Conservation (phyloP, 345 rosid genomes). For the Psidium guajava region DNA sequence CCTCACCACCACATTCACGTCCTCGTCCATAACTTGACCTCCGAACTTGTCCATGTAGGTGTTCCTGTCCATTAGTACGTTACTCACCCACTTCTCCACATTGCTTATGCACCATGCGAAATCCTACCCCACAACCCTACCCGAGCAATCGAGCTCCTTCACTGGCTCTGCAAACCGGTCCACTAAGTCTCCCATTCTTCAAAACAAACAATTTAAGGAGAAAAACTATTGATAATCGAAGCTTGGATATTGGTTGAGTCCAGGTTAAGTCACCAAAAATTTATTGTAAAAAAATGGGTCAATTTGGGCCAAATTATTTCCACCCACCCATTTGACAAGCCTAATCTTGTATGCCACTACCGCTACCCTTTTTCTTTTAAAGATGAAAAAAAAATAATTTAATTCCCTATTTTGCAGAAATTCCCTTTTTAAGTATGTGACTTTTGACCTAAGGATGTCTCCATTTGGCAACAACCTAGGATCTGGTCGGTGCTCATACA, state of each 20-base stretch:
- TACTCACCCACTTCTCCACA: no score
- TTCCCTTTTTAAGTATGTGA: neutral
- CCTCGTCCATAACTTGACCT: neutral
- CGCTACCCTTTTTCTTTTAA: neutral
- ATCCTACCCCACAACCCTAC: no score
- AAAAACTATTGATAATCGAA: accelerated
- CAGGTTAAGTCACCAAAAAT: accelerated
- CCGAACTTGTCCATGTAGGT: neutral
- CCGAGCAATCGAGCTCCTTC: no score
- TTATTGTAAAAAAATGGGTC: neutral
- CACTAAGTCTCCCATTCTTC: neutral
- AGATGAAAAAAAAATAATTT: neutral
- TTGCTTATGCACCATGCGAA: no score
- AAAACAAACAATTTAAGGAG: neutral
- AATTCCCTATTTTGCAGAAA: neutral
- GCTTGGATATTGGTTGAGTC: no score
- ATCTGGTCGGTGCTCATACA: neutral
- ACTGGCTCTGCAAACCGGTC: no score
- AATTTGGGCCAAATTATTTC: no score
- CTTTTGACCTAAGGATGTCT: neutral
- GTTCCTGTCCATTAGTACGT: neutral
- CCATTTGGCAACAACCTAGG: neutral
- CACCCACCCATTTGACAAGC: neutral
- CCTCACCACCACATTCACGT: neutral
- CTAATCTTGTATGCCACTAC: neutral